Evolutionary conservation across 768 basidiomycete genomes (phyloP).

Genomic region (Lactarius tabidus): DNA sequence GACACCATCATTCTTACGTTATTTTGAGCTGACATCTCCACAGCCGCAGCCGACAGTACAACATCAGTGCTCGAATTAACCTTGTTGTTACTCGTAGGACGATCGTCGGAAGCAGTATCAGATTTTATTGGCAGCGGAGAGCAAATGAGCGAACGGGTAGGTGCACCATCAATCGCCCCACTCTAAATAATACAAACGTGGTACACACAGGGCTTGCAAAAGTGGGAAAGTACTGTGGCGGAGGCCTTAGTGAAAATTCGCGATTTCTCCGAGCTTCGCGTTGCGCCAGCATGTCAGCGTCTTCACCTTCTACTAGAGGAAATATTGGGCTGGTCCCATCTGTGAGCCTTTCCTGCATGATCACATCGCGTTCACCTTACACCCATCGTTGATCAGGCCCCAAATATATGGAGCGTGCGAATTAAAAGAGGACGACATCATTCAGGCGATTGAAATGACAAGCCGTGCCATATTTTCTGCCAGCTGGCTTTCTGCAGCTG

Average conservation of each 20-base stretch:
- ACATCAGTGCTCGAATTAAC: constrained; percentile 71
- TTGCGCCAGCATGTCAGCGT: constrained; percentile 73
- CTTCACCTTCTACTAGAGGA: constrained; percentile 74
- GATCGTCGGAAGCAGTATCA: constrained; percentile 60
- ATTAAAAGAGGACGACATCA: constrained; percentile 48
- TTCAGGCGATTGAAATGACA: constrained; percentile 48
- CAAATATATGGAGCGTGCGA: constrained; percentile 51
- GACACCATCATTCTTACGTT: constrained; percentile 37
- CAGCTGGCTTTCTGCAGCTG: constrained; percentile 63
- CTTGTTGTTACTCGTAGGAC: constrained; percentile 63
- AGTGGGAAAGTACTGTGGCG: constrained; percentile 73
- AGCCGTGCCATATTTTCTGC: constrained; percentile 57
- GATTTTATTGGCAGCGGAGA: constrained; percentile 78
- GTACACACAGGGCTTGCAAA: constrained; percentile 66
- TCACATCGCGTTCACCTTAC: constrained; percentile 11
- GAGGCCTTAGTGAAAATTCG: constrained; percentile 70
- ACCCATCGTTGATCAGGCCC: constrained; percentile 41
- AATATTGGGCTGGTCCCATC: constrained; percentile 68
- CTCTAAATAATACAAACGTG: background rate
- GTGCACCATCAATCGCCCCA: constrained; percentile 20
- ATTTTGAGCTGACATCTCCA: background rate
- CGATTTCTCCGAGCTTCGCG: constrained; percentile 64
- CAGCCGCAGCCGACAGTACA: constrained; percentile 44
- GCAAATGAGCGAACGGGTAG: constrained; percentile 78
- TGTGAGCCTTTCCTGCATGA: constrained; percentile 45